Evolutionary conservation across 2,329 filamentous ascomycete species (phyloP).

Genomic region (Pseudopyricularia javanii): DNA sequence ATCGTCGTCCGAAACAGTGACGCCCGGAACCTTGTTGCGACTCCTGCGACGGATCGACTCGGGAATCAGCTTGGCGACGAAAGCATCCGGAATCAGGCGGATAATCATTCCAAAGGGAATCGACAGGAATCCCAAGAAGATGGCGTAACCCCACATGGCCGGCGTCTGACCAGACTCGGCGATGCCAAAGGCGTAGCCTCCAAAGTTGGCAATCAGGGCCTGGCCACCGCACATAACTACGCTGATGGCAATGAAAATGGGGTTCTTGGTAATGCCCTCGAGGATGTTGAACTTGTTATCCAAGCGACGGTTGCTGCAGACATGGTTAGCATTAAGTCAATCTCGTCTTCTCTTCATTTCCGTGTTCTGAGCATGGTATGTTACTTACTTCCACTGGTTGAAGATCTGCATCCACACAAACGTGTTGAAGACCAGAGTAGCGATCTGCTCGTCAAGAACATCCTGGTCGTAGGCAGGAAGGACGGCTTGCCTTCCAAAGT

Average conservation of each 20-base stretch:
- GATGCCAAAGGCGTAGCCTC: constrained; percentile 64
- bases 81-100: constrained; percentile 59
- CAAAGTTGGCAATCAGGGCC: constrained; percentile 73
- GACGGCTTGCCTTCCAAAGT: constrained; percentile 48
- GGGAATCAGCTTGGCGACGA: constrained; percentile 13
- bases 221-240: constrained; percentile 74
- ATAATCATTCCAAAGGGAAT: constrained; percentile 63
- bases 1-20: constrained; percentile 55
- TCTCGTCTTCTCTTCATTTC: too few species aligned
- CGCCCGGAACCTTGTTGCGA: constrained; percentile 30
- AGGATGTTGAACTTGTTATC: constrained; percentile 86
- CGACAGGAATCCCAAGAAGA: constrained; percentile 64
- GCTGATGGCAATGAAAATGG: constrained; percentile 74
- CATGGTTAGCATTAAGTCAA: neutral
- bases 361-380: too few species aligned
- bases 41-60: constrained; percentile 16
- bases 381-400: constrained; percentile 44
- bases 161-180: constrained; percentile 42
- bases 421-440: constrained; percentile 60
- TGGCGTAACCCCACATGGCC: constrained; percentile 74
- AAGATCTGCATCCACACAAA: constrained; percentile 67
- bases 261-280: constrained; percentile 66
- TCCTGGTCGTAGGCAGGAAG: constrained; percentile 37
- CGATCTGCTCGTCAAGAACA: constrained; percentile 38
- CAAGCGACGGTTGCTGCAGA: constrained; percentile 63